Evolutionary conservation across 2,329 filamentous ascomycete species (phyloP).

Genomic region (Gyromitra esculenta): DNA sequence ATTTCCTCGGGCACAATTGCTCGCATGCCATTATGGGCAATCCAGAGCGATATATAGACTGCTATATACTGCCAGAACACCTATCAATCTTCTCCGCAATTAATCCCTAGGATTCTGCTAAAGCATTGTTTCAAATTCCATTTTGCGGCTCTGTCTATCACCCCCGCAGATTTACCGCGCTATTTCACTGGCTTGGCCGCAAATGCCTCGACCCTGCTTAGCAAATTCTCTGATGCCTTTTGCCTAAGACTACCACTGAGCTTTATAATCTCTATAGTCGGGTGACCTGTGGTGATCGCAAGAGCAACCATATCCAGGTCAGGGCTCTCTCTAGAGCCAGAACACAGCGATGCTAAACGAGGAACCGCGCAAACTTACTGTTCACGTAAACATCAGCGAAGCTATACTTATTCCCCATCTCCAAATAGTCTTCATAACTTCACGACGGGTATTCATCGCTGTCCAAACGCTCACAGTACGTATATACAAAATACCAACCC

Average conservation of each 20-base stretch:
- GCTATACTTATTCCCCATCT: neutral
- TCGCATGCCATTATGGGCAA: too few relatives aligned
- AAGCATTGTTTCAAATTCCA: too few relatives aligned
- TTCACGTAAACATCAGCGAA: neutral
- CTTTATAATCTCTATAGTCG: neutral
- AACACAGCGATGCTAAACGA: neutral
- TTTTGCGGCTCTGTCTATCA: too few relatives aligned
- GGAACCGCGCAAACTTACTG: neutral
- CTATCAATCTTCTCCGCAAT: neutral
- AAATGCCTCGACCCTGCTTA: too few relatives aligned
- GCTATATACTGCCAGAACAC: too few relatives aligned
- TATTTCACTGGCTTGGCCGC: neutral
- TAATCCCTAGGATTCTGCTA: too few relatives aligned
- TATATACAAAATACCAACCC: neutral
- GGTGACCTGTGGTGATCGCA: neutral
- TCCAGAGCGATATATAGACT: too few relatives aligned
- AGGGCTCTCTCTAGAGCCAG: neutral
- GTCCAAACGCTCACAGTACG: neutral
- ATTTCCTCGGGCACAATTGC: neutral
- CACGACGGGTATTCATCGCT: neutral
- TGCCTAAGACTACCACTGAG: too few relatives aligned
- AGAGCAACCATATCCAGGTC: neutral
- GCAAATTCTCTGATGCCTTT: too few relatives aligned
- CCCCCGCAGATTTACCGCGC: too few relatives aligned
- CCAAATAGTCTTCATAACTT: neutral